Percentiles rank a stretch among this genome's conserved stretches.
These are phyloP conservation scores for Symbiodinium natans DNA, from an alignment of 73 alveolate genomes.

Conservation along the genomic window DNA sequence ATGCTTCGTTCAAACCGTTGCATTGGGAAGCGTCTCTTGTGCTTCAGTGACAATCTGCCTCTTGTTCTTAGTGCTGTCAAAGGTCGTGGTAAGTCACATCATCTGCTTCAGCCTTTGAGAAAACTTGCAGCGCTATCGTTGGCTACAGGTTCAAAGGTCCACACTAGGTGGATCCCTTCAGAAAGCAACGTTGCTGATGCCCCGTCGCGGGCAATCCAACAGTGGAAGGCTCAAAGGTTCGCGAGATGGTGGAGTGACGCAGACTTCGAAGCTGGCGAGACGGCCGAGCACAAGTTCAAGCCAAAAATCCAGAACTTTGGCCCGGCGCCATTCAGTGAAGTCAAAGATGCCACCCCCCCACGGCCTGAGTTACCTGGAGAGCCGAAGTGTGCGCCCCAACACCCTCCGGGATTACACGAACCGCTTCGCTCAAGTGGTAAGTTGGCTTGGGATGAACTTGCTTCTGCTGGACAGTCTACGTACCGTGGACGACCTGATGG, in stretches of 20 bases:
- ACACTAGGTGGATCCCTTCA: neutral
- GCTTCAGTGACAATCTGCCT: conserved; percentile 10
- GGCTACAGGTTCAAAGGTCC: conserved; percentile 21
- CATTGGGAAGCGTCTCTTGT: neutral
- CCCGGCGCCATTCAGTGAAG: neutral
- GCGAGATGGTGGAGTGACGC: conserved; percentile 27
- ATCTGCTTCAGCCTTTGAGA: neutral
- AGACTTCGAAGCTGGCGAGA: neutral
- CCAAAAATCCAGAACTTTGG: no score
- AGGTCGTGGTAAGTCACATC: conserved; percentile 26
- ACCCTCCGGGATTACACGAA: neutral
- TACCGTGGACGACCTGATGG: neutral
- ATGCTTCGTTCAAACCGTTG: conserved; percentile 12
- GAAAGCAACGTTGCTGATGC: conserved; percentile 51
- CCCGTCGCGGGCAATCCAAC: conserved; percentile 19
- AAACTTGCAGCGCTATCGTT: neutral
- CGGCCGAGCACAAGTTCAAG: neutral
- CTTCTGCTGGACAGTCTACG: neutral
- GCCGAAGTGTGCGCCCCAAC: neutral
- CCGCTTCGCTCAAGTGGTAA: neutral
- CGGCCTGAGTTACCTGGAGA: conserved; percentile 13
- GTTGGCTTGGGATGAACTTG: neutral
- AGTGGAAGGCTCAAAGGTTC: neutral
- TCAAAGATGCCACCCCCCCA: neutral
- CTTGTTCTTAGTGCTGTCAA: conserved; percentile 15